A percentile compares a stretch with the other conserved stretches of the same genome.
Evolutionary conservation across 768 basidiomycete species (phyloP).

Genomic region (Kwoniella bestiolae): DNA sequence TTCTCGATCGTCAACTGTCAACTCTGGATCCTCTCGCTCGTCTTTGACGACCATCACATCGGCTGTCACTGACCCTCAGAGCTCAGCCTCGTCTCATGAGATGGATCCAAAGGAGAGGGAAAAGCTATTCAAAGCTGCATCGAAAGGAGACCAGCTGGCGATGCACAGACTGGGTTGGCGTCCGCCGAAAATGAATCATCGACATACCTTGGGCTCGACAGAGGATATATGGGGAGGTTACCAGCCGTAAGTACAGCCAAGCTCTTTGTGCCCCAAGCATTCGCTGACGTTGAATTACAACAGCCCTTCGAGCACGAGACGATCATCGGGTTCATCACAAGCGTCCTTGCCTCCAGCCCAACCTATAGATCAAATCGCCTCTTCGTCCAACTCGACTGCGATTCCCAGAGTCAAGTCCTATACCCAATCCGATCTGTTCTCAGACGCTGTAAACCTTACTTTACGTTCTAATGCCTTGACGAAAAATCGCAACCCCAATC

Average conservation of each 20-base stretch:
- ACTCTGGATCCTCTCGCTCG: constrained; percentile 1
- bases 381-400: neutral
- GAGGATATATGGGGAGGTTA: constrained; percentile 35
- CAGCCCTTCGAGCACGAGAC: constrained; percentile 8
- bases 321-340: constrained; percentile 10
- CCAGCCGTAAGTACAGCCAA: constrained; percentile 17
- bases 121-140: constrained; percentile 22
- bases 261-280: neutral
- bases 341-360: constrained; percentile 1
- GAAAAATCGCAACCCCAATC: constrained; percentile 9
- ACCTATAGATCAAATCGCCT: neutral
- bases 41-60: neutral
- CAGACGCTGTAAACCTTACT: constrained; percentile 16
- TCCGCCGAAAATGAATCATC: constrained; percentile 1
- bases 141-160: constrained; percentile 38
- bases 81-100: constrained; percentile 2
- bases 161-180: constrained; percentile 30
- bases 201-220: constrained; percentile 24
- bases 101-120: constrained; percentile 19
- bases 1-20: constrained; percentile 6
- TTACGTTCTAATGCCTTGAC: constrained; percentile 17
- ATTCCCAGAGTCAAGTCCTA: neutral
- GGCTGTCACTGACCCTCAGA: neutral
- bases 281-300: neutral
- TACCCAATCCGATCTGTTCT: constrained; percentile 20